Percentiles rank a stretch among this genome's conserved stretches.
These are phyloP conservation scores for Pinus tabuliformis DNA, from an alignment of 75 land plant species.

Conservation along the genomic window DNA sequence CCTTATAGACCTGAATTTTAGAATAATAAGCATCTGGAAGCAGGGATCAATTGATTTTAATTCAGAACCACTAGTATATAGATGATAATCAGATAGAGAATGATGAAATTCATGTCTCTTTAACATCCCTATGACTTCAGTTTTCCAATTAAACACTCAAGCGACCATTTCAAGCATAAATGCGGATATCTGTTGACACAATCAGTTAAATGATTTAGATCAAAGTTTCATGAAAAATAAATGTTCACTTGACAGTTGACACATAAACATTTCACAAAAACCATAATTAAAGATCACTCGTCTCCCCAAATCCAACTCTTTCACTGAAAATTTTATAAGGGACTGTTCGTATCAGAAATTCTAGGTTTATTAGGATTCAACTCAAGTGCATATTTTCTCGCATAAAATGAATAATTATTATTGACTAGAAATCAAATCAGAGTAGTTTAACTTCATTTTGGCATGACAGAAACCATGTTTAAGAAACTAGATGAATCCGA, in stretches of 20 bases:
- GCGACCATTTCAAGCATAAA: too few relatives aligned
- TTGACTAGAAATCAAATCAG: not conserved
- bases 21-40: not conserved
- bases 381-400: not conserved
- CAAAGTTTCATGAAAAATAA: too few relatives aligned
- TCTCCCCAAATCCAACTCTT: not conserved
- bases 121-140: too few relatives aligned
- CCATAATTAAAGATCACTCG: not conserved
- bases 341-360: not conserved
- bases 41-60: too few relatives aligned
- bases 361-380: not conserved
- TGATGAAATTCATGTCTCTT: too few relatives aligned
- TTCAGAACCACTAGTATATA: not conserved
- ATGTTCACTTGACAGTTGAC: too few relatives aligned
- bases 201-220: too few relatives aligned
- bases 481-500: not conserved
- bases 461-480: not conserved
- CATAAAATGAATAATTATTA: not conserved
- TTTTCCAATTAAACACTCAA: too few relatives aligned
- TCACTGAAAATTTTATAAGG: not conserved
- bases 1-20: not conserved
- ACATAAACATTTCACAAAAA: too few relatives aligned
- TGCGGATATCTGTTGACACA: too few relatives aligned
- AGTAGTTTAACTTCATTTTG: not conserved
- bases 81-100: not conserved